Evolutionary conservation across 148 eudicot genomes (phyloP).

Genomic region (Rhododendron molle): DNA sequence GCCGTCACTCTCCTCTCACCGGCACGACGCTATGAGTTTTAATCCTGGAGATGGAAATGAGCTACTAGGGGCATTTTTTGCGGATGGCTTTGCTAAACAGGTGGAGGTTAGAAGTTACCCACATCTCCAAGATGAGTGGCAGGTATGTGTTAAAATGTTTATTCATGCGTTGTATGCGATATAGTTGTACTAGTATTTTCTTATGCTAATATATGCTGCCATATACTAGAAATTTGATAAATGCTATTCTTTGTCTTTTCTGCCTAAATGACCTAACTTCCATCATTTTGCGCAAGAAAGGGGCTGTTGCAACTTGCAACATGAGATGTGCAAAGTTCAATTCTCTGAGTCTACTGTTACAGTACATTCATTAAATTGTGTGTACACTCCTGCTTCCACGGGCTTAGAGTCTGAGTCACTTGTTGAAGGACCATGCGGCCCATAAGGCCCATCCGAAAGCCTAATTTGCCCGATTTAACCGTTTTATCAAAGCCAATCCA

Average conservation of each 20-base stretch:
- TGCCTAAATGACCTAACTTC: not conserved
- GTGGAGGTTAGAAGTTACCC: constrained; percentile 26
- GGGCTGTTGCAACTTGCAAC: not conserved
- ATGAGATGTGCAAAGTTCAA: not conserved
- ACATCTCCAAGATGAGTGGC: constrained; percentile 31
- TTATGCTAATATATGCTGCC: not conserved
- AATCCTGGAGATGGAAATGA: constrained; percentile 36
- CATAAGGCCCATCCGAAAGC: too few relatives aligned
- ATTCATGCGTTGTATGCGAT: not conserved
- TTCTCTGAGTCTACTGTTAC: not conserved
- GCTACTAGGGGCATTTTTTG: constrained; percentile 22
- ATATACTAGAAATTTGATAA: not conserved
- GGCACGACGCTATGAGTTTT: constrained; percentile 17
- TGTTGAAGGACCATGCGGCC: not conserved
- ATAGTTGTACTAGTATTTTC: not conserved
- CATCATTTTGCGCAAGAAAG: not conserved
- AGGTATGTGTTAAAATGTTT: constrained; percentile 26
- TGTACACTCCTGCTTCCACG: not conserved
- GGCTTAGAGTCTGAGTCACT: not conserved
- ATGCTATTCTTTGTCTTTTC: not conserved
- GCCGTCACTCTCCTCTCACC: constrained; percentile 25
- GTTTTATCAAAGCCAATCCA: not conserved
- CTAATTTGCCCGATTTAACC: too few relatives aligned
- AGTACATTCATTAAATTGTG: not conserved
- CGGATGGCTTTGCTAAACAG: constrained; percentile 23